Base-by-base conservation (phyloP, 768 basidiomycete genomes). In the Tulasnella sp. region DNA sequence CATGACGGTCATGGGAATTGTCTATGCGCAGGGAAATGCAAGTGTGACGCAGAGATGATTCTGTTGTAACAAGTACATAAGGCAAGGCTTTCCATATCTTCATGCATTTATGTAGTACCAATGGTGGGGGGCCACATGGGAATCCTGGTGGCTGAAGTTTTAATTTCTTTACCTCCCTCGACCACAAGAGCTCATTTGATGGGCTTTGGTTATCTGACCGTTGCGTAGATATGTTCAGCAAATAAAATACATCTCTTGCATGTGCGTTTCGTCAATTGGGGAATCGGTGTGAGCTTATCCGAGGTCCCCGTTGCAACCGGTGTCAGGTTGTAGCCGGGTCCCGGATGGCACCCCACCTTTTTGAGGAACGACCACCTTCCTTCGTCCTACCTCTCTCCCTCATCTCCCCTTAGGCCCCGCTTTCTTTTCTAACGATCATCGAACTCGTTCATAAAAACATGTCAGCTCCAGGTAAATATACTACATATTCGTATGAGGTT, bases 91-190 rank as follows among this genome's bases (percentile, higher is more conserved):
- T n/a, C n/a, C n/a, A n/a, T n/a, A n/a, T n/a, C n/a, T n/a, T n/a
- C n/a, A n/a, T n/a, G n/a, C n/a, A n/a, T n/a, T 64, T 25, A 64
- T n/a, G 25, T 64, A 64, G 58, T 64, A 64, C 58, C 58, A n/a
- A 64, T 64, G 58, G 58, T 64, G 58, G 58, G 58, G 58, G 58
- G 31, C 58, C 58, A 64, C 58, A 64, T 64, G 58, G 58, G 58
- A 64, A 64, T 64, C 58, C 58, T 64, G 58, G 58, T n/a, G 25
- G 58, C 58, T 64, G 58, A 64, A 64, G 58, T 64, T 64, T 64
- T 64, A 25, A n/a, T 14, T 64, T 29, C 31, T 15, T 11, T 64
- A 64, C 12, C 25, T 64, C n/a, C n/a, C n/a, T n/a, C n/a, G n/a
- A n/a, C n/a, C n/a, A n/a, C n/a, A n/a, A n/a, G n/a, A n/a, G n/a